These are phyloP conservation scores for Coleophoma cylindrospora DNA, from an alignment of 2,329 filamentous ascomycete genomes.

Conservation along the genomic window DNA sequence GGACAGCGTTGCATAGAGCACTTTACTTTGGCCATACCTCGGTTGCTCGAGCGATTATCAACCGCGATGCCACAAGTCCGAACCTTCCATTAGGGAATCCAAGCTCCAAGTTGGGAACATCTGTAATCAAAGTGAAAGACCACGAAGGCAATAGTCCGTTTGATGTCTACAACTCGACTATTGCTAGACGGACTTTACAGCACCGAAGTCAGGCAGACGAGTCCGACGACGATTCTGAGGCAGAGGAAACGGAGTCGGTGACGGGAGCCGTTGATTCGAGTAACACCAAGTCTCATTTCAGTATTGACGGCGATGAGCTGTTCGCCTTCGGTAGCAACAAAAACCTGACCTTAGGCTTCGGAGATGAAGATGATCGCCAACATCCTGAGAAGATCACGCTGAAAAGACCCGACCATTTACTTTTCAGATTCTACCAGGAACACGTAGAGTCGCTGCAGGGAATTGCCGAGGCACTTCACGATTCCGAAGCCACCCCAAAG, in stretches of 20 bases:
- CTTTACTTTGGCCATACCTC: slow-evolving; percentile 86
- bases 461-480: slow-evolving; percentile 13
- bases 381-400: slow-evolving; percentile 81
- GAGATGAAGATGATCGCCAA: slow-evolving; percentile 93
- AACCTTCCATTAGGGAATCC: slow-evolving; percentile 55
- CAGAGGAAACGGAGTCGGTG: slow-evolving; percentile 42
- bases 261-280: background rate
- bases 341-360: slow-evolving; percentile 86
- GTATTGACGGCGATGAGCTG: slow-evolving; percentile 70
- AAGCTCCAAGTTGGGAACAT: slow-evolving; percentile 55
- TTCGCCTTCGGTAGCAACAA: slow-evolving; percentile 97
- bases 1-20: slow-evolving; percentile 90
- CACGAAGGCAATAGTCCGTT: slow-evolving; percentile 92
- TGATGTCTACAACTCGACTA: slow-evolving; percentile 85
- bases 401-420: slow-evolving; percentile 69
- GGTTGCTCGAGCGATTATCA: slow-evolving; percentile 76
- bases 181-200: slow-evolving; percentile 68
- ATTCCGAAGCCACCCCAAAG: slow-evolving; percentile 20
- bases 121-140: slow-evolving; percentile 91
- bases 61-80: slow-evolving; percentile 59
- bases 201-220: slow-evolving; percentile 15
- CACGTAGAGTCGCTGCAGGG: slow-evolving; percentile 41
- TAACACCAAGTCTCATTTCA: slow-evolving; percentile 2
- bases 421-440: slow-evolving; percentile 69
- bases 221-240: slow-evolving; percentile 42